Evolutionary conservation across 2,329 filamentous ascomycete genomes (phyloP).

Genomic region (Thielaviopsis cerberus): DNA sequence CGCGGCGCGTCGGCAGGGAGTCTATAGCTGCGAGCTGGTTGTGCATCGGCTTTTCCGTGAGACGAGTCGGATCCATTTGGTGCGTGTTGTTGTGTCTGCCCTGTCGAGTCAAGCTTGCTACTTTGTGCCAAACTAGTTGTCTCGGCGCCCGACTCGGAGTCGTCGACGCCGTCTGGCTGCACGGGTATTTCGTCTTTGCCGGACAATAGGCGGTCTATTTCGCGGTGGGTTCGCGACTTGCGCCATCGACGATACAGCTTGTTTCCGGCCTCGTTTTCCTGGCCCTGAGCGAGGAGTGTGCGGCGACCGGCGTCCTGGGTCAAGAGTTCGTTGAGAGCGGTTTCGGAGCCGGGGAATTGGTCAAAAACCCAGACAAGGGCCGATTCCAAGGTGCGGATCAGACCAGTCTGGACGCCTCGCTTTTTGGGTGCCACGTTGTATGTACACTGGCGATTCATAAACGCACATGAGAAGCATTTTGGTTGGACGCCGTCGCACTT

Average conservation of each 20-base stretch:
- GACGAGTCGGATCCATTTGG: neutral
- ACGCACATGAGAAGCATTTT: slow-evolving; percentile 45
- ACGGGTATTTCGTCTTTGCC: slow-evolving; percentile 20
- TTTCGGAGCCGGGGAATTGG: slow-evolving; percentile 39
- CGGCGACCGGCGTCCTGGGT: slow-evolving; percentile 25
- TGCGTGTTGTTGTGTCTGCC: neutral
- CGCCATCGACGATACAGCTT: slow-evolving; percentile 44
- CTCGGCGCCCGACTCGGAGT: slow-evolving; percentile 17
- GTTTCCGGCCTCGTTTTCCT: slow-evolving; percentile 26
- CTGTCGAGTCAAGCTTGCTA: neutral
- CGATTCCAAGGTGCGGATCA: slow-evolving; percentile 55
- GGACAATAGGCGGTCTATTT: slow-evolving; percentile 44
- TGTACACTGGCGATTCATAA: slow-evolving; percentile 45
- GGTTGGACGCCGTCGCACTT: slow-evolving; percentile 56
- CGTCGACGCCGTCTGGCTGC: slow-evolving; percentile 19
- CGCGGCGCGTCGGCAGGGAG: slow-evolving; percentile 37
- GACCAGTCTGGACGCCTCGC: slow-evolving; percentile 61
- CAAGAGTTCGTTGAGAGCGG: slow-evolving; percentile 35
- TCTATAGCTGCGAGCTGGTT: slow-evolving; percentile 10
- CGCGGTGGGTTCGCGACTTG: slow-evolving; percentile 40
- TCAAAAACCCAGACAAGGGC: slow-evolving; percentile 49
- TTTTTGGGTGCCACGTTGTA: slow-evolving; percentile 60
- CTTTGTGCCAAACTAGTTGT: no score
- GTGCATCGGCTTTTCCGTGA: neutral
- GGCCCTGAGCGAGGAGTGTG: slow-evolving; percentile 32